These are phyloP conservation scores for Pseudotsuga menziesii DNA, from an alignment of 75 land plant species.

Conservation along the genomic window DNA sequence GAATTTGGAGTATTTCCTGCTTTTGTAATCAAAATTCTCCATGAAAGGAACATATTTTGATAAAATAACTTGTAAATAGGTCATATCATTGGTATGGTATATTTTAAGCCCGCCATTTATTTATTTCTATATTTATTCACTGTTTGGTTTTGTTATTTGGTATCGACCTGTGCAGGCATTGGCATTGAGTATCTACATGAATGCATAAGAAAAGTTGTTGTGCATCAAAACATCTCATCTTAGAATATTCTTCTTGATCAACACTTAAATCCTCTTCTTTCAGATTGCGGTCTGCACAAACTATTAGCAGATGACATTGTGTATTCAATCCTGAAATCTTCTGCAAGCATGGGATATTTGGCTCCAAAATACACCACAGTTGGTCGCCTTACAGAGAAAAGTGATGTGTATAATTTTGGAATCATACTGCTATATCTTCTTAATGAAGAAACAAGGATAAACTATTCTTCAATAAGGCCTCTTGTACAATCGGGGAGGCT, in stretches of 20 bases:
- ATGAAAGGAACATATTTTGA: neutral
- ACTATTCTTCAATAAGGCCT: constrained; percentile 18
- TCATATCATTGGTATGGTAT: neutral
- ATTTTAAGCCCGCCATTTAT: neutral
- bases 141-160: neutral
- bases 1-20: neutral
- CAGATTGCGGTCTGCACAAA: constrained; percentile 67
- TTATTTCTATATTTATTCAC: neutral
- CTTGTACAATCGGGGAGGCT: constrained; percentile 39
- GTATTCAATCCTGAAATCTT: constrained; percentile 67
- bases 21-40: neutral
- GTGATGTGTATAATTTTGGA: constrained; percentile 88
- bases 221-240: constrained; percentile 82
- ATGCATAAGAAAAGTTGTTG: constrained; percentile 33
- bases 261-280: constrained; percentile 49
- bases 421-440: constrained; percentile 68
- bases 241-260: constrained; percentile 76
- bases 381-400: constrained; percentile 63
- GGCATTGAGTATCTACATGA: constrained; percentile 71
- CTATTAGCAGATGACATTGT: constrained; percentile 78
- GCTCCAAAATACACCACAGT: constrained; percentile 78
- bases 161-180: constrained; percentile 40
- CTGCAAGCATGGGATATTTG: constrained; percentile 79
- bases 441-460: constrained; percentile 42
- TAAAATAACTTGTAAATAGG: neutral